Evolutionary conservation across 129 eudicot species (phyloP), one percentile per base, ranked within the genome.

Genomic region (Flaveria sonorensis): DNA sequence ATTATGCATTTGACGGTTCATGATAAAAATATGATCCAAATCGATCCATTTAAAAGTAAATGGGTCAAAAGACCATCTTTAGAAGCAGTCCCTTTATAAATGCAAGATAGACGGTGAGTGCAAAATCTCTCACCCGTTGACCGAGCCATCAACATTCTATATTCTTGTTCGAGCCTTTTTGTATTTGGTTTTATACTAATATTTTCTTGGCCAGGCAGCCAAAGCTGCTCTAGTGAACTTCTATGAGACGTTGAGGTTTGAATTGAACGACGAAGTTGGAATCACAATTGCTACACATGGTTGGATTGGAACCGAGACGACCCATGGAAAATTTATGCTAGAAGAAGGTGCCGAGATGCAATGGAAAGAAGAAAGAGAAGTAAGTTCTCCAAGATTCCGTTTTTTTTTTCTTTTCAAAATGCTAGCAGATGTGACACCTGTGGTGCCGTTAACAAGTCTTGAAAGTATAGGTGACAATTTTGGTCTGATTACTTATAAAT

Each of bases 301-400:
- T 65, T 93, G 98, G 98, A 85, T 93, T n/a, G 98, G 98, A 36
- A 76, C 98, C 7, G 98, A 93, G 61, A 87, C 88, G 84, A 79
- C 82, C 11, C 73, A 89, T 1, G 98, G 97, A 15, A 94, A 85
- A 63, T 80, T 91, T 57, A 87, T 89, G 97, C 53, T 91, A 11
- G 97, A 94, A 71, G 96, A 91, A 75, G 96, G 97, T 5, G 90
- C 99, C 8, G 99, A 94, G 60, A 91, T 94, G 97, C 99, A 94
- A 14, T 91, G 99, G 99, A 94, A 88, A 78, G 99, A 94, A 85
- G 99, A 94, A 85, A 78, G 97, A 82, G 99, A 94, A 69, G 99
- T 89, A 76, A 85, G 84, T 74, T 86, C 1, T 19, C 4, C 21
- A 4, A 26, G 4, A 57, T 45, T 26, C 32, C 11, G 1, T 47